Base-by-base conservation (phyloP, 257 asterid genomes). In the Haberlea rhodopensis region DNA sequence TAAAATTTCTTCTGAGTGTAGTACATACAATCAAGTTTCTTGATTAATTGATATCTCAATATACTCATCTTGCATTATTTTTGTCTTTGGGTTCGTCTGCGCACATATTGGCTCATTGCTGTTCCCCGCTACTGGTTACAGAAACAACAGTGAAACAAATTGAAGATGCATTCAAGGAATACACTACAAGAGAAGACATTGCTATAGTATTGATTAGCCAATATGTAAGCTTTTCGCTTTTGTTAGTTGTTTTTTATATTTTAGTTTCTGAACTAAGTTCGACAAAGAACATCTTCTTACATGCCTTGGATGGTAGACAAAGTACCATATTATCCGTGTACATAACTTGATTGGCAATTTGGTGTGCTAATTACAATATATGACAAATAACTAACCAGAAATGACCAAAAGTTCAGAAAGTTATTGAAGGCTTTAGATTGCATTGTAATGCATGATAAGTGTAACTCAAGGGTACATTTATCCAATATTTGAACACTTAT, bases 171-270 rank as follows among this genome's bases (percentile, higher is more conserved):
- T 87, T 92, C 82, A 92, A 87, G 65, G 97, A 92, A 46, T 92
- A 87, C 79, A 89, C 96, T 5, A 6, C 94, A 18, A 85, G 99
- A 73, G 96, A 89, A 32, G 99, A 87, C 71, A 60, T 90, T 64
- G 99, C 94, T 19, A 82, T 94, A 10, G 91, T 94, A 71, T 71
- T 94, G 19, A 87, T 94, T 78, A 94, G 99, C 74, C 97, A 94
- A 90, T 89, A 68, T 57, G 97, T 89, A 79, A 84, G 96, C 65
- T 66, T 57, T 62, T 23, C 11, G 23, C 49, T 63, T 68, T 57
- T 54, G 31, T 55, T 26, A 21, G 32, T 24, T 62, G 48, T 57
- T 24, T 37, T 5, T n/a, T 51, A 25, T 49, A 20, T 69, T 63
- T 43, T 62, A 18, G 21, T 19, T 53, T 62, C 53, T 24, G 34